phyloP scores from a whole-genome alignment of 177 flowering plant species.

The Vitis hybrid region DNA sequence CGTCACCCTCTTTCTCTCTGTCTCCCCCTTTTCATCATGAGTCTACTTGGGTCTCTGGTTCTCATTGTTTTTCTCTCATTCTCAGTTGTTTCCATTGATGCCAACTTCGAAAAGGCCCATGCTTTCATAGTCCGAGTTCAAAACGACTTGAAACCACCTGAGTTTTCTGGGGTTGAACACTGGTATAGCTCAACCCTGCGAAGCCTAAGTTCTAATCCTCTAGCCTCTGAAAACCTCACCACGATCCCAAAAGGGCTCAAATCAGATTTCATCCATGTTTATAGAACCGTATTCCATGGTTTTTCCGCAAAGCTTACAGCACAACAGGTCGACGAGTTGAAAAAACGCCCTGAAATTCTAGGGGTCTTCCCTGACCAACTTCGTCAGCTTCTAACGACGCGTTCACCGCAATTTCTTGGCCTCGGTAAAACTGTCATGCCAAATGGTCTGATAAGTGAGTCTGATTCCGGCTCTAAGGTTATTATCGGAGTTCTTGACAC shows the following conservation, averaged over 20 bases:
- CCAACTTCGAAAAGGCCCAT: not conserved
- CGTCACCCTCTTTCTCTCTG: not conserved
- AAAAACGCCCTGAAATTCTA: slow-evolving; percentile 28
- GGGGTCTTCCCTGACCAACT: slow-evolving; percentile 33
- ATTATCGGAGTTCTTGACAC: slow-evolving; percentile 54
- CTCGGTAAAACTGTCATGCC: not conserved
- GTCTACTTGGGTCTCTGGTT: slow-evolving; percentile 10
- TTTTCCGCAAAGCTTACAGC: slow-evolving; percentile 44
- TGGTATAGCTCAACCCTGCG: slow-evolving; percentile 51
- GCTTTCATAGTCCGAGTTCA: slow-evolving; percentile 45
- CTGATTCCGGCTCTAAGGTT: slow-evolving; percentile 41
- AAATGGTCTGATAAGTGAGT: slow-evolving; percentile 16
- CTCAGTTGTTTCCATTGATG: not conserved
- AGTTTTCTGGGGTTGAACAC: slow-evolving; percentile 30
- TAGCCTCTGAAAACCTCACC: not conserved
- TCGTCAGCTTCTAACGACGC: slow-evolving; percentile 46
- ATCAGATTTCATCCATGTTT: slow-evolving; percentile 34
- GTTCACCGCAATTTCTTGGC: slow-evolving; percentile 50
- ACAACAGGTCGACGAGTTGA: slow-evolving; percentile 26
- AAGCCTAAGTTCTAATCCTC: slow-evolving; percentile 7
- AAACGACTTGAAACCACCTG: slow-evolving; percentile 44
- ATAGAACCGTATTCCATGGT: slow-evolving; percentile 54
- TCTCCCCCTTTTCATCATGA: not conserved
- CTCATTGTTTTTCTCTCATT: not conserved
- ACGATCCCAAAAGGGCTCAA: not conserved